Evolutionary conservation across 805 yeast species (phyloP), one percentile per base, ranked within the genome.

Genomic region (Nakazawaea molendinolei): DNA sequence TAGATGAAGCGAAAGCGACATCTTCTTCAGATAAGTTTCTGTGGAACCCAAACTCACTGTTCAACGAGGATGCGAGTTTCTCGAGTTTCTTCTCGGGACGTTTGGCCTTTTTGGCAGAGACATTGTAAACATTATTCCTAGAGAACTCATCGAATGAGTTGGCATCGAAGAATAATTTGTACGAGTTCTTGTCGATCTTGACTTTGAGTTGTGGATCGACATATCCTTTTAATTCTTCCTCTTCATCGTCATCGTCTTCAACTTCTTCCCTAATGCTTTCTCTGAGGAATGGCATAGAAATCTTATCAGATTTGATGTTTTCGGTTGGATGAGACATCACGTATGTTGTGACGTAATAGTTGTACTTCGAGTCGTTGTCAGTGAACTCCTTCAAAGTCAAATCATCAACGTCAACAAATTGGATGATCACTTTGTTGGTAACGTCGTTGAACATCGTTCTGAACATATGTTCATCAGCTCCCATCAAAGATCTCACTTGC

Each of bases 301-400:
- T 71, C 46, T 76, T 77, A 28, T 82, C 77, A 14, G 85, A 75
- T 13, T 86, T 79, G 13, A 92, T 82, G 21, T 97, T 97, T 58
- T 92, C 99, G 2, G 99, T 92, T 25, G 98, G 97, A 50, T 86
- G 95, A 3, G 95, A 82, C 84, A 92, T 82, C 28, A 89, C 74
- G 56, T 83, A 92, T 28, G 95, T 84, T 0, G 97, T 90, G 34
- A 92, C 71, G 53, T 92, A 92, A 62, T 92, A 90, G 54, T 86
- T 89, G 83, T 95, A 92, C 50, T 74, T 75, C 45, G 86, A 94
- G 48, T 84, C 90, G 3, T 77, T 74, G 16, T 78, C 71, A 47
- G 68, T 65, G 8, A 71, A 67, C 44, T 84, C 85, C 40, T 79
- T 79, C 51, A 89, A 69, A 0, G 97, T 89, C 48, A 89, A 63